Base-by-base conservation (phyloP, 2,329 filamentous ascomycete species). In the Fusarium sp. region DNA sequence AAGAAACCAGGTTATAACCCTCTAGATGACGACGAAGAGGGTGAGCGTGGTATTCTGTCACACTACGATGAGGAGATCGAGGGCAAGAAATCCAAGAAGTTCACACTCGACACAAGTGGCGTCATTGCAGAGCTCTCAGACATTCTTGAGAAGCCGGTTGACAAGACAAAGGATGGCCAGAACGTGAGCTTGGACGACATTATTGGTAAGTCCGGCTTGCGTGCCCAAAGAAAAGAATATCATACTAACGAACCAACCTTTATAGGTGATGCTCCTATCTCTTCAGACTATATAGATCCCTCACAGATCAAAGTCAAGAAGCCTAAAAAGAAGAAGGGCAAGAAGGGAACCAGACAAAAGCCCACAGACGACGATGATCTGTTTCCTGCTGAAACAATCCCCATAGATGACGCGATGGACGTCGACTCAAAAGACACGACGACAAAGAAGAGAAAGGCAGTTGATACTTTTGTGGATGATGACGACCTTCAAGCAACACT, bases 11-110 rank as follows among this genome's bases (percentile, higher is more conserved):
- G 91, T 3, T 99, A 99, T 81, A 94, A 99, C 76, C 95, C 95
- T 1, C 92, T 94, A 69, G 84, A 94, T 72, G 85, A 91, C 38
- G 91, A 92, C 48, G 87, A 90, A 33, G 88, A 88, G 29, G 91
- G 88, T 18, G 85, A 91, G 64, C 87, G 87, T 23, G 88, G 88
- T 10, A 90, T 99, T 29, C 84, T 99, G 45, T 90, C 93, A 19
- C 95, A 99, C 76, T 99, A 99, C 78, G 96, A 98, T 76, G 96
- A 98, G 72, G 95, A 97, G 78, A 97, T 98, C 59, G 89, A 92
- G 39, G 94, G 94, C 61, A 97, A 97, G 83, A 96, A 97, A 83
- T 85, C 88, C 62, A 97, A 97, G 80, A 88, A 89, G 29, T 99
- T 99, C 77, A 97, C 93, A 0, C 85, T 99, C 21, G 94, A 97